These are phyloP conservation scores for Beauveria sp. DNA, from an alignment of 2,329 filamentous ascomycete genomes.

Conservation along the genomic window DNA sequence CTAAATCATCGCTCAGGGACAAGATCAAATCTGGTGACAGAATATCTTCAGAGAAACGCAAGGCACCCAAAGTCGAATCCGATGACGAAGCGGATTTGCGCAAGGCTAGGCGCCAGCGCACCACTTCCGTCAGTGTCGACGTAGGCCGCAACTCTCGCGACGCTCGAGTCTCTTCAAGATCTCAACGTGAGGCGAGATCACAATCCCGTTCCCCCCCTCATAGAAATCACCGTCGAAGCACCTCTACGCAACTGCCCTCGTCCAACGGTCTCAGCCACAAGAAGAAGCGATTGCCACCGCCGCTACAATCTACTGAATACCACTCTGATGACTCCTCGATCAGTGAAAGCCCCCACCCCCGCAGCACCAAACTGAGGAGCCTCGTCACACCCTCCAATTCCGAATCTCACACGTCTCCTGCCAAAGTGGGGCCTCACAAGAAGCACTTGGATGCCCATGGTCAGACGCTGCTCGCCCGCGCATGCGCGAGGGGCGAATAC, in stretches of 20 bases:
- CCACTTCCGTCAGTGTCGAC: conserved; percentile 37
- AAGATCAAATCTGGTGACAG: conserved; percentile 41
- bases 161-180: conserved; percentile 26
- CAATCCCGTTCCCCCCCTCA: conserved; percentile 54
- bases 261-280: conserved; percentile 50
- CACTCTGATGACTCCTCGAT: conserved; percentile 60
- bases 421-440: conserved; percentile 65
- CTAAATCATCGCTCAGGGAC: conserved; percentile 35
- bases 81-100: conserved; percentile 50
- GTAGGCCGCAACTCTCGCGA: conserved; percentile 25
- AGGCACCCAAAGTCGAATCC: conserved; percentile 45
- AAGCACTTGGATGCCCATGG: conserved; percentile 90
- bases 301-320: conserved; percentile 55
- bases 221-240: conserved; percentile 53
- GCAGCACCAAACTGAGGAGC: conserved; percentile 49
- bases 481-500: conserved; percentile 78
- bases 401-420: conserved; percentile 56
- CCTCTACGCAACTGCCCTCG: conserved; percentile 54
- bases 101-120: conserved; percentile 47
- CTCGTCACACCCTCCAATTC: conserved; percentile 48
- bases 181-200: conserved; percentile 24
- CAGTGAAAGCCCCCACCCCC: conserved; percentile 51
- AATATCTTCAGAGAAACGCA: conserved; percentile 43
- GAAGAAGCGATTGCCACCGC: conserved; percentile 54
- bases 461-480: conserved; percentile 81